phyloP scores from a whole-genome alignment of 2,329 filamentous ascomycete species.

The Cordyceps pruinosa region DNA sequence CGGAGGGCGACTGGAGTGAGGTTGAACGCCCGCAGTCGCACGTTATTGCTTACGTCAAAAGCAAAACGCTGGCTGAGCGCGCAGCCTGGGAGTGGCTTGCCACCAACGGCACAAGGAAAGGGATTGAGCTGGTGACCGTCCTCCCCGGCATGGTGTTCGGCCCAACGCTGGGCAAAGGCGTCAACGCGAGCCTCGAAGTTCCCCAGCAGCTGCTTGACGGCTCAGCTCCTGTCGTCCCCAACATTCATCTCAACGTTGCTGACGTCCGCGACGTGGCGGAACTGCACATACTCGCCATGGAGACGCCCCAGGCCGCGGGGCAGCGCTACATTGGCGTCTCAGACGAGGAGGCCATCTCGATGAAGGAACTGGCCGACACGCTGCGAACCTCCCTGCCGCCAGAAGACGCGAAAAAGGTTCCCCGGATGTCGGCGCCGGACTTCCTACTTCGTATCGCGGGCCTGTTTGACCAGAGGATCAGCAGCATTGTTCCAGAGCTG shows the following conservation, averaged over 20 bases:
- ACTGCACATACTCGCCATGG: conserved; percentile 9
- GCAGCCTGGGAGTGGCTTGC: conserved; percentile 17
- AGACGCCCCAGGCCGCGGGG: conserved; percentile 3
- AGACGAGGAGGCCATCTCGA: conserved; percentile 1
- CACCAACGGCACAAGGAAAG: neutral
- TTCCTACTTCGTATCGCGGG: neutral
- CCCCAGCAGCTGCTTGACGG: conserved; percentile 22
- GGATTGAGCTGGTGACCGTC: conserved; percentile 9
- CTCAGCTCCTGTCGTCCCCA: conserved; percentile 20
- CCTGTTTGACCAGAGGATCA: conserved; percentile 3
- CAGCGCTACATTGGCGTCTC: conserved; percentile 11
- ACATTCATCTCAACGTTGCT: conserved; percentile 18
- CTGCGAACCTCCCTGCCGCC: neutral
- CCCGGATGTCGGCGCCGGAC: neutral
- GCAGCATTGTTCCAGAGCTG: conserved; percentile 1
- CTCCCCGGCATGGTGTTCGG: conserved; percentile 15
- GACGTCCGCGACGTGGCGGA: conserved; percentile 21
- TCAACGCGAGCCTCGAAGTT: conserved; percentile 16
- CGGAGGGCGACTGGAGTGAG: conserved; percentile 7
- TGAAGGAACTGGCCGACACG: neutral
- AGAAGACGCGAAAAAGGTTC: neutral
- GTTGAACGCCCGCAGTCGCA: neutral
- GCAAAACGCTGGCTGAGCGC: conserved; percentile 15
- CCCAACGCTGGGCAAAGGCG: conserved; percentile 12
- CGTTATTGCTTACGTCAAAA: conserved; percentile 10